Evolutionary conservation across 169 alveolate genomes (phyloP).

Genomic region (Ichthyophthirius multifiliis): DNA sequence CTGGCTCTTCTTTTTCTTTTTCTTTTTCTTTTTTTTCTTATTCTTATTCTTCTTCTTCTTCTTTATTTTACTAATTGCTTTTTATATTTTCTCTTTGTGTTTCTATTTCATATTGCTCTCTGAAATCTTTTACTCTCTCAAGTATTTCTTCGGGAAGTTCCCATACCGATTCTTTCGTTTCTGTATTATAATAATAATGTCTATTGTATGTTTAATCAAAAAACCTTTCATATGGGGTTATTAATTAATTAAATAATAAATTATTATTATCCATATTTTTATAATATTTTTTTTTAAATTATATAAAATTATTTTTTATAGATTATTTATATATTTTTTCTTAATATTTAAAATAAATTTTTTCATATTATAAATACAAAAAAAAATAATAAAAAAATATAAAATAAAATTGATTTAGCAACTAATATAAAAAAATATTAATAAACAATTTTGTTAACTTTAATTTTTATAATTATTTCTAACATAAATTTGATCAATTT

Average conservation of each 20-base stretch:
- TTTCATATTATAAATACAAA: too few relatives aligned
- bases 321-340: too few relatives aligned
- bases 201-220: constrained; percentile 62
- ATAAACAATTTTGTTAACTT: too few relatives aligned
- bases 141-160: constrained; percentile 75
- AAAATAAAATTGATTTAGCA: too few relatives aligned
- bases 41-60: constrained; percentile 1
- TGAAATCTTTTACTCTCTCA: constrained; percentile 6
- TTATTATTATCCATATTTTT: neutral
- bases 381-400: too few relatives aligned
- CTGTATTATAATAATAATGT: constrained; percentile 75
- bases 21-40: constrained; percentile 9
- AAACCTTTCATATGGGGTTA: constrained; percentile 39
- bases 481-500: too few relatives aligned
- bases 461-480: too few relatives aligned
- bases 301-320: too few relatives aligned
- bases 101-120: constrained; percentile 17
- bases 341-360: too few relatives aligned
- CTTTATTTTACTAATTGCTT: too few relatives aligned
- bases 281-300: neutral
- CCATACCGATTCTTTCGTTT: constrained; percentile 78
- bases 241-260: neutral
- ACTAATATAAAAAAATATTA: too few relatives aligned
- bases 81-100: constrained; percentile 8
- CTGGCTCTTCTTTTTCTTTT: neutral